phyloP scores from a whole-genome alignment of 1,284 basidiomycete genomes.

The Trametes sp. region DNA sequence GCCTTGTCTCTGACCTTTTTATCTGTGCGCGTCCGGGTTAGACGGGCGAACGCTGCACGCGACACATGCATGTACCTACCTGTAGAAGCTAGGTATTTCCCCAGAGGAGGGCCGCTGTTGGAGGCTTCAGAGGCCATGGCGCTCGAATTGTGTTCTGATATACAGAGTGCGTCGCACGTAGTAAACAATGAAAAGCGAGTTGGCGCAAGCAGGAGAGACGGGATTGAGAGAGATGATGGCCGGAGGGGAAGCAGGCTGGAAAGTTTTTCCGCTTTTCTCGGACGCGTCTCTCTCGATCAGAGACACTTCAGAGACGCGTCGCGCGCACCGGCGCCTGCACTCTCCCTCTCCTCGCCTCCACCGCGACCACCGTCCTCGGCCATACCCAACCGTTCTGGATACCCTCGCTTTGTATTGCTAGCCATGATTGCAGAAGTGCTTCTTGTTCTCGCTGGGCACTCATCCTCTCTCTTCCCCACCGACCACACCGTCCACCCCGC shows the following conservation, averaged over 20 bases:
- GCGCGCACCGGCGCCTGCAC: slow-evolving; percentile 8
- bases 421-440: slow-evolving; percentile 86
- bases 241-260: slow-evolving; percentile 4
- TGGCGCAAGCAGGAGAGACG: background rate
- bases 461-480: slow-evolving; percentile 77
- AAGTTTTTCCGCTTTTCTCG: slow-evolving; percentile 33
- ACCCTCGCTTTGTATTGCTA: background rate
- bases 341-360: background rate
- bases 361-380: background rate
- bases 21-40: slow-evolving; percentile 55
- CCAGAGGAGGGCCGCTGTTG: slow-evolving; percentile 64
- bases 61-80: slow-evolving; percentile 56
- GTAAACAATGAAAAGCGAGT: background rate
- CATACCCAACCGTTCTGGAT: background rate
- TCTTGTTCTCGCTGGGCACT: slow-evolving; percentile 83
- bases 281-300: slow-evolving; percentile 12
- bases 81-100: slow-evolving; percentile 90
- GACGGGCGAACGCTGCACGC: slow-evolving; percentile 3
- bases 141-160: background rate
- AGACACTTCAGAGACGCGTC: slow-evolving; percentile 24
- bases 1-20: slow-evolving; percentile 92
- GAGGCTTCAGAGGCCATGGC: slow-evolving; percentile 35
- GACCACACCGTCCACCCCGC: slow-evolving; percentile 68
- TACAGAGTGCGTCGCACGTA: background rate
- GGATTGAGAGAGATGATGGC: background rate